phyloP scores from a whole-genome alignment of 441 rosid species.

The Rhodomyrtus psidioides region DNA sequence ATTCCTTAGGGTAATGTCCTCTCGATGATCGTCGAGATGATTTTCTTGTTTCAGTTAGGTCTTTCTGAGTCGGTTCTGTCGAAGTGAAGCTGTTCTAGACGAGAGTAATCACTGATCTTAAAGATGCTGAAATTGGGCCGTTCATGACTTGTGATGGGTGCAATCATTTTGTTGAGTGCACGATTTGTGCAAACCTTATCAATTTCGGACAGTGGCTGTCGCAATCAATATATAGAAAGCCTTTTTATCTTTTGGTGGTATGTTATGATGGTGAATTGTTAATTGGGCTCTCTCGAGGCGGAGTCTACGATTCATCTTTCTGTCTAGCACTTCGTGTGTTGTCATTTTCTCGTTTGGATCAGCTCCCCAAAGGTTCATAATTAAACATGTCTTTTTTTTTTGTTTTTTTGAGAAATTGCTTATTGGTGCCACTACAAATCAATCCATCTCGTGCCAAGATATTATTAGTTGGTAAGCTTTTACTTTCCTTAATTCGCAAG shows the following conservation, averaged over 20 bases:
- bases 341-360: not conserved
- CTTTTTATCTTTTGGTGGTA: not conserved
- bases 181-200: not conserved
- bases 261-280: not conserved
- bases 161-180: not conserved
- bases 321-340: not conserved
- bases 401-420: not conserved
- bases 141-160: not conserved
- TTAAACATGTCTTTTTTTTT: not conserved
- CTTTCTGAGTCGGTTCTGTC: too few relatives aligned
- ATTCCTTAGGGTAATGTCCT: not conserved
- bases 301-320: not conserved
- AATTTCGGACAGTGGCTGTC: not conserved
- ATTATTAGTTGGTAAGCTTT: not conserved
- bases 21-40: not conserved
- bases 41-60: not conserved
- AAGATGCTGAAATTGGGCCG: not conserved
- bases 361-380: not conserved
- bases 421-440: not conserved
- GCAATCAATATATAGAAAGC: not conserved
- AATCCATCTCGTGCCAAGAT: not conserved
- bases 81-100: too few relatives aligned
- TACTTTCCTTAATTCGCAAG: not conserved
- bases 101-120: not conserved
- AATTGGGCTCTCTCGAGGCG: not conserved